phyloP scores from a whole-genome alignment of 169 alveolate genomes.

The Theileria sp. region DNA sequence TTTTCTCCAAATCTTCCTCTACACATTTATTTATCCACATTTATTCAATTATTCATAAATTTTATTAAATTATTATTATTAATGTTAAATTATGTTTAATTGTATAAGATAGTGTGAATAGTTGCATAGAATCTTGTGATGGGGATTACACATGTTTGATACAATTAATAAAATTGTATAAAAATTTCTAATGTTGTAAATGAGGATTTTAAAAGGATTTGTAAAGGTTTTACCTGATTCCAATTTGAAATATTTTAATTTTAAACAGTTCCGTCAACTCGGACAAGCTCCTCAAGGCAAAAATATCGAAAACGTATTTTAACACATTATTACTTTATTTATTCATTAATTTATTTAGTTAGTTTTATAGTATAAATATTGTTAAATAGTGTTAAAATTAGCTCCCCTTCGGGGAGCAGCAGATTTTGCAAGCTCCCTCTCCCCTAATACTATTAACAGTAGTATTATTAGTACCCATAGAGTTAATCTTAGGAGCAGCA shows the following conservation, averaged over 20 bases:
- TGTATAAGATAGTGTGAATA: background rate
- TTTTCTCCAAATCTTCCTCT: too few relatives aligned
- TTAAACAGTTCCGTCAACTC: slow-evolving; percentile 43
- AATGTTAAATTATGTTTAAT: background rate
- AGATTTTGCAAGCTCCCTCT: too few relatives aligned
- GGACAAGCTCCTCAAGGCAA: slow-evolving; percentile 69
- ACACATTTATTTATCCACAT: background rate
- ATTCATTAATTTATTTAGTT: background rate
- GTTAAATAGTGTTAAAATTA: too few relatives aligned
- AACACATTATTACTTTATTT: too few relatives aligned
- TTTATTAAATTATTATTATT: background rate
- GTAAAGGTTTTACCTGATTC: background rate
- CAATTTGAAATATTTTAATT: background rate
- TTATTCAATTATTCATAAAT: background rate
- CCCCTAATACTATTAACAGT: too few relatives aligned
- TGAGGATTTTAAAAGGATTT: background rate
- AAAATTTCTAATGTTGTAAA: background rate
- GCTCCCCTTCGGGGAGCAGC: too few relatives aligned
- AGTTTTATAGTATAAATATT: too few relatives aligned
- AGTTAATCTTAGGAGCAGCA: too few relatives aligned
- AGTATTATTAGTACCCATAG: too few relatives aligned
- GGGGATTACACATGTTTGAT: background rate
- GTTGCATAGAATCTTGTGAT: background rate
- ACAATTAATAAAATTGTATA: too few relatives aligned
- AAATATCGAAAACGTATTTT: slow-evolving; percentile 41